These are phyloP conservation scores for Colletotrichum tanaceti DNA, from an alignment of 2,329 filamentous ascomycete genomes.

Conservation along the genomic window DNA sequence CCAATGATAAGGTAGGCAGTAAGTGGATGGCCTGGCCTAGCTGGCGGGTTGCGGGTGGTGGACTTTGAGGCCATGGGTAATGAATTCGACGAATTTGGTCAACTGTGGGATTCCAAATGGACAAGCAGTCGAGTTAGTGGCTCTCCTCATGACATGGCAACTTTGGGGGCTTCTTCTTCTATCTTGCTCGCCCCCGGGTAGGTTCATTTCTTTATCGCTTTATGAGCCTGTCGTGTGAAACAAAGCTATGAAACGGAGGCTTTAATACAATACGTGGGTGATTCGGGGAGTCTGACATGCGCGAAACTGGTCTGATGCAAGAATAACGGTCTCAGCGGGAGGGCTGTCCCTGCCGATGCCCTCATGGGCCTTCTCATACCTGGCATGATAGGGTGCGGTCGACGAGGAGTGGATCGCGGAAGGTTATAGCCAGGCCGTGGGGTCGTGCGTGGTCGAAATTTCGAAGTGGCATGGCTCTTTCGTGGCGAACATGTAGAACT, in stretches of 20 bases:
- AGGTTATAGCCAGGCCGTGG: too few species aligned
- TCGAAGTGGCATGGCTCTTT: too few species aligned
- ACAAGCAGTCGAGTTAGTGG: not conserved
- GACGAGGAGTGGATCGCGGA: too few species aligned
- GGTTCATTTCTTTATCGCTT: constrained; percentile 14
- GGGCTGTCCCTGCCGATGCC: too few species aligned
- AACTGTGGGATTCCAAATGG: not conserved
- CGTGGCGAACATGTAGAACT: too few species aligned
- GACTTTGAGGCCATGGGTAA: not conserved
- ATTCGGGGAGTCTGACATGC: too few species aligned
- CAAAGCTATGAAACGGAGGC: constrained; percentile 22
- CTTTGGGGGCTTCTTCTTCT: not conserved
- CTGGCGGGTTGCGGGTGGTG: not conserved
- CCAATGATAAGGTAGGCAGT: too few species aligned
- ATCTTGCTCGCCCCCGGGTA: not conserved
- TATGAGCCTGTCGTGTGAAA: constrained; percentile 18
- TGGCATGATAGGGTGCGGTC: too few species aligned
- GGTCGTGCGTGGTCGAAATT: too few species aligned
- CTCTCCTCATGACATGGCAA: not conserved
- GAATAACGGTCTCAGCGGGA: too few species aligned
- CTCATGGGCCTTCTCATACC: too few species aligned
- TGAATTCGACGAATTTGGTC: not conserved
- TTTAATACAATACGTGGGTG: not conserved
- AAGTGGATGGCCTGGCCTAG: not conserved
- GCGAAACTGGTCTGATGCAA: too few species aligned